These are phyloP conservation scores for Fusarium sulawesiense DNA, from an alignment of 2,329 filamentous ascomycete genomes.

Conservation along the genomic window DNA sequence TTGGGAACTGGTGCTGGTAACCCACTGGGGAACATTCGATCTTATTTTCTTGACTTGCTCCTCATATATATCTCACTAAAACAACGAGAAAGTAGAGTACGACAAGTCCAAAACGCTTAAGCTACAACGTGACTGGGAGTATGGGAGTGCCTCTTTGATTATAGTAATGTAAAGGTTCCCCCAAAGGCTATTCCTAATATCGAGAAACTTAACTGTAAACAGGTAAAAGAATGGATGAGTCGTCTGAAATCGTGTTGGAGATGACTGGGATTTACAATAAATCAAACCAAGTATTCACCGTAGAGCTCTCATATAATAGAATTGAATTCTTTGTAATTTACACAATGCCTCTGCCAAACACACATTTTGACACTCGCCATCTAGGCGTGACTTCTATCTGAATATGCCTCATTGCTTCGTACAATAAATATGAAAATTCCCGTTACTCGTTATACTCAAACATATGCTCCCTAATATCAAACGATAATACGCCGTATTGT, in stretches of 20 bases:
- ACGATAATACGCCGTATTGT: conserved; percentile 17
- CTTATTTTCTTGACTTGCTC: not conserved
- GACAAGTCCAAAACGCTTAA: too few relatives aligned
- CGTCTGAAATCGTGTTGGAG: not conserved
- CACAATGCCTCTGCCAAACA: not conserved
- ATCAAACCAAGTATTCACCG: not conserved
- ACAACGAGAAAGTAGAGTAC: not conserved
- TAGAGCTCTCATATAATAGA: not conserved
- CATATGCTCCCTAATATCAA: conserved; percentile 18
- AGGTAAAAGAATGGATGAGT: too few relatives aligned
- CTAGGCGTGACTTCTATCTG: conserved; percentile 6
- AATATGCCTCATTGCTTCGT: conserved; percentile 14
- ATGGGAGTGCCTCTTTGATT: not conserved
- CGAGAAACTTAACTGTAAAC: not conserved
- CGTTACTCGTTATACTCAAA: conserved; percentile 19
- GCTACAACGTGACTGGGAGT: not conserved
- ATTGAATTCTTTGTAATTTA: conserved; percentile 2
- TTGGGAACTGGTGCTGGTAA: not conserved
- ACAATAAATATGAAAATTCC: conserved; percentile 12
- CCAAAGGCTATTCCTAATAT: not conserved
- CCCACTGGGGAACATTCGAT: not conserved
- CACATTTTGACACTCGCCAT: conserved; percentile 4
- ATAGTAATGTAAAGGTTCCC: not conserved
- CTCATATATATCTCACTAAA: too few relatives aligned
- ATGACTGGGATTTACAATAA: not conserved